phyloP scores from a whole-genome alignment of 129 eudicot genomes.

The Chrysanthemum seticuspe region DNA sequence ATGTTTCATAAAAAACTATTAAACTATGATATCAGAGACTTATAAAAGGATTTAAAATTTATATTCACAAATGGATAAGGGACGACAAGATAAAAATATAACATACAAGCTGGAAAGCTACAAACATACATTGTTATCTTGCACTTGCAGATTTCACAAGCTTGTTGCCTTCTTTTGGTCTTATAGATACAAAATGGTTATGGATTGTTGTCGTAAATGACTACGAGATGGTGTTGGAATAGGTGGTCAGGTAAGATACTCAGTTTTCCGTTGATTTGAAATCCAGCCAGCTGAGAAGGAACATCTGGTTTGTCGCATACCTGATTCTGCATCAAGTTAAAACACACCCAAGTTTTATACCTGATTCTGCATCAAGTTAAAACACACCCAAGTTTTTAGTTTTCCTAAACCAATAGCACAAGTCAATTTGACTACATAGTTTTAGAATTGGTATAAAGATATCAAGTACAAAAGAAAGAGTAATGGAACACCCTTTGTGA shows the following conservation, averaged over 20 bases:
- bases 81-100: too few species aligned
- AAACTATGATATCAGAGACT: background rate
- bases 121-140: background rate
- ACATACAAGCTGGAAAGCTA: too few species aligned
- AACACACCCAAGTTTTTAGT: slow-evolving; percentile 37
- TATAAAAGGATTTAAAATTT: background rate
- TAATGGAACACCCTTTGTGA: slow-evolving; percentile 48
- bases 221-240: background rate
- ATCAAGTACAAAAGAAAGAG: too few species aligned
- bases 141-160: background rate
- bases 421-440: background rate
- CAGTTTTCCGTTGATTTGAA: too few species aligned
- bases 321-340: too few species aligned
- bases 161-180: background rate
- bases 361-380: slow-evolving; percentile 60
- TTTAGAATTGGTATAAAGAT: background rate
- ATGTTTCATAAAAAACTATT: background rate
- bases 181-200: too few species aligned
- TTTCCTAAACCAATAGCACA: slow-evolving; percentile 36
- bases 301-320: slow-evolving; percentile 32
- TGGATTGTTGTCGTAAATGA: background rate
- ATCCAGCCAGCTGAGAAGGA: too few species aligned
- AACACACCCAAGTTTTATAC: too few species aligned
- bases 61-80: too few species aligned
- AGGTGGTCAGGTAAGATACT: slow-evolving; percentile 9